Conservation (phyloP, 2,329 filamentous ascomycete genomes). For the Colletotrichum simmondsii region DNA sequence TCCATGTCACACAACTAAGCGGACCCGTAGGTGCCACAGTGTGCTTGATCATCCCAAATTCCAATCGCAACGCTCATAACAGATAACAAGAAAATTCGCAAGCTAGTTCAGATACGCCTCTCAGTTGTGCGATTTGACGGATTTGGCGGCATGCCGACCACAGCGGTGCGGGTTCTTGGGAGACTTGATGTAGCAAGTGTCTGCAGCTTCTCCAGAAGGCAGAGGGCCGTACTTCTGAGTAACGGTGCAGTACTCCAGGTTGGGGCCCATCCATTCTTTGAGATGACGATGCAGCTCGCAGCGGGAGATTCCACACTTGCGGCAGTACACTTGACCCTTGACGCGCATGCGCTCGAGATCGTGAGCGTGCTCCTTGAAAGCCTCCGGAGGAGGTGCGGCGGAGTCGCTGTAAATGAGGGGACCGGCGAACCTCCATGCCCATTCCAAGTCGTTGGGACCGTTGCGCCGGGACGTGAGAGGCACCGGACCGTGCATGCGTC, state of each 20-base stretch:
- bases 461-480: constrained; percentile 65
- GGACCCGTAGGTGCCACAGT: background rate
- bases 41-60: background rate
- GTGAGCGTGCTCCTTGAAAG: constrained; percentile 24
- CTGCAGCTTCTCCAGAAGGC: constrained; percentile 57
- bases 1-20: background rate
- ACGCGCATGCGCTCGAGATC: constrained; percentile 60
- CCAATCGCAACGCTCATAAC: background rate
- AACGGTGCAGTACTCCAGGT: constrained; percentile 70
- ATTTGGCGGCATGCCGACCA: constrained; percentile 61
- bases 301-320: constrained; percentile 69
- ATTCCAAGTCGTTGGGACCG: constrained; percentile 72
- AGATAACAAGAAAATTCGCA: no score
- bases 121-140: background rate
- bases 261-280: constrained; percentile 67
- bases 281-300: constrained; percentile 74
- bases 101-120: background rate
- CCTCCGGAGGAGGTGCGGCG: constrained; percentile 12
- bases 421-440: constrained; percentile 69
- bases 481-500: constrained; percentile 65
- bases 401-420: constrained; percentile 47
- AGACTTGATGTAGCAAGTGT: constrained; percentile 69
- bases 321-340: constrained; percentile 70
- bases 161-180: constrained; percentile 69
- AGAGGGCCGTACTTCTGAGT: constrained; percentile 65